Percentiles rank a stretch among this genome's conserved stretches.
These are phyloP conservation scores for Fusarium sp. DNA, from an alignment of 2,329 filamentous ascomycete genomes.

Conservation along the genomic window DNA sequence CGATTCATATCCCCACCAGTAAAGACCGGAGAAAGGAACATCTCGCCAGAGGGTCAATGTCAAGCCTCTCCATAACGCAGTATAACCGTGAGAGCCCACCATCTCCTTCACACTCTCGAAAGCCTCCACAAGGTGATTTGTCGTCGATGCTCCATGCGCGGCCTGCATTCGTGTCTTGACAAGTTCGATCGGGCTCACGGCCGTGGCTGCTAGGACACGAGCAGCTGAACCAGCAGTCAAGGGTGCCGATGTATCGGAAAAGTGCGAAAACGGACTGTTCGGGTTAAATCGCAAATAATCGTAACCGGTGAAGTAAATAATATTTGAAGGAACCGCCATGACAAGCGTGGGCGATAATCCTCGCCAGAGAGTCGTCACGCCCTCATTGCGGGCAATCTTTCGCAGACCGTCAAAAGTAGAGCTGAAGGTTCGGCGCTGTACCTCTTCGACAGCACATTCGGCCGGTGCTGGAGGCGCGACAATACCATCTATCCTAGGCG, in stretches of 20 bases:
- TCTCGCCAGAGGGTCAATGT: constrained; percentile 95
- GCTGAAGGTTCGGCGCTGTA: constrained; percentile 82
- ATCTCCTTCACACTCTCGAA: constrained; percentile 79
- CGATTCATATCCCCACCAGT: constrained; percentile 98
- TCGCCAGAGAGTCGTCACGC: constrained; percentile 85
- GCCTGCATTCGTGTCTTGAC: constrained; percentile 93
- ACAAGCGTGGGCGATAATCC: constrained; percentile 92
- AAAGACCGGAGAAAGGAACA: constrained; percentile 95
- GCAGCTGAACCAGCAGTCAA: constrained; percentile 82
- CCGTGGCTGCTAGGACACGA: constrained; percentile 80
- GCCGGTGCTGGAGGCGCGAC: constrained; percentile 58
- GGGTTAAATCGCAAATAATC: constrained; percentile 86
- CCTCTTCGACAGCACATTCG: constrained; percentile 88
- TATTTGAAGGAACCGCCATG: constrained; percentile 95
- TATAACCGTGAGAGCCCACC: constrained; percentile 80
- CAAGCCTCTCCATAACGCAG: constrained; percentile 88
- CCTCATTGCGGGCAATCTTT: constrained; percentile 96
- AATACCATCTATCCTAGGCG: constrained; percentile 61
- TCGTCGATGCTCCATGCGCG: constrained; percentile 64
- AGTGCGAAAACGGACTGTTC: constrained; percentile 73
- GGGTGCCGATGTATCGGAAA: constrained; percentile 77
- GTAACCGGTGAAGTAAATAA: constrained; percentile 98
- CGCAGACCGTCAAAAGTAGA: constrained; percentile 91
- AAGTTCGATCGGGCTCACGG: constrained; percentile 91
- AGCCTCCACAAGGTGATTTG: constrained; percentile 81